Evolutionary conservation across 768 basidiomycete species (phyloP), one percentile per base, ranked within the genome.

Genomic region (Mycena filopes): DNA sequence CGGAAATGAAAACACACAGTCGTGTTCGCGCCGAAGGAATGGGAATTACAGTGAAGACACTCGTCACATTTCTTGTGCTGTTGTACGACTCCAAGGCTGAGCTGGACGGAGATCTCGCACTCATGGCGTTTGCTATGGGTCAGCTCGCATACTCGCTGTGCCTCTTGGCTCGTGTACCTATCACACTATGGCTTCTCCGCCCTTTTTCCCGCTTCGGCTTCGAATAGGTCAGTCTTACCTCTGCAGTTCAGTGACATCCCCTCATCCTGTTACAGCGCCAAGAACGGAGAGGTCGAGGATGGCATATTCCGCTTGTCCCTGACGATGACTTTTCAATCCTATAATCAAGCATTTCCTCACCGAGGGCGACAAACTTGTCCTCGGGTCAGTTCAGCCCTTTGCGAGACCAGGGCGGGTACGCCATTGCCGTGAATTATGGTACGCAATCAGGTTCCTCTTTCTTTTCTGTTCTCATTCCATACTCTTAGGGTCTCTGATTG

Each of bases 351-450:
- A 99, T 76, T 86, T 98, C 67, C 81, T 99, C 28, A 99, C 97
- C 0, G 98, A 99, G 73, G 95, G 94, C 4, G 98, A 99, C 76
- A 95, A 98, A 72, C 80, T 99, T 46, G 85, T 97, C 13, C 83
- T 99, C 20, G 93, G 94, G 0, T 87, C 86, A n/a, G 74, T 88
- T 94, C 72, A 95, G 95, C 63, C 89, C 92, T 31, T 79, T 97
- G 53, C 82, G 88, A 48, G 92, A 96, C 74, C 96, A 98, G 77
- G 97, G 95, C 5, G 96, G 95, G 2, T 99, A 98, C 75, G 97
- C 96, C 0, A 83, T 99, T 15, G 97, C 98, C 15, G 91, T 92
- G 41, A 99, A 98, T 76, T 99, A 99, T 74, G 98, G 97, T 93
- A 55, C 51, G 60, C 40, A 74, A 16, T 15, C 21, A 42, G 8